Evolutionary conservation across 371 early-diverging fungal species (phyloP), one percentile per base, ranked within the genome.

Genomic region (Mucor circinelloides): DNA sequence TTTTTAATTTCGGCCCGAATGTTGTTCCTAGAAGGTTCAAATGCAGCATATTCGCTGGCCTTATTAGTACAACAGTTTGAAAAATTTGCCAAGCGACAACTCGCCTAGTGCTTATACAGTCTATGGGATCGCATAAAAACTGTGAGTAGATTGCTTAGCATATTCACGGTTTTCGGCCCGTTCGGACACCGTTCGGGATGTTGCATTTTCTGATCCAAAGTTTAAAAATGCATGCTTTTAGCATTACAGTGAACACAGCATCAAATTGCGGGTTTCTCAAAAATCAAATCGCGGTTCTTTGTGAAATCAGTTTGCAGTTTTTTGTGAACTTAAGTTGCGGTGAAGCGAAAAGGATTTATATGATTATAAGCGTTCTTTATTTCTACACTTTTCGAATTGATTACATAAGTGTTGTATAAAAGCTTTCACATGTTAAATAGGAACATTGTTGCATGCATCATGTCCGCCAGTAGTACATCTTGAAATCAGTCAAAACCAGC

Each of bases 401-500:
- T 40, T 40, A 40, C 40, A 40, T 40, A 8, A 40, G 40, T 40
- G 40, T 40, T 40, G 40, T 40, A 40, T 40, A 40, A 40, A 40
- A 40, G 40, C 40, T 40, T 40, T 40, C 40, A 40, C 40, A 40
- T 40, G 36, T 36, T 36, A 10, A 36, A 36, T 36, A 36, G n/a
- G n/a, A n/a, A n/a, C n/a, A n/a, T n/a, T n/a, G n/a, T n/a, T n/a
- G n/a, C n/a, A n/a, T n/a, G n/a, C n/a, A n/a, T n/a, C n/a, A n/a
- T 34, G 50, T 62, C 32, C 62, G 50, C 23, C 62, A 62, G 62
- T 62, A 50, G 50, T 62, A 50, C 52, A 62, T 48, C 48, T n/a
- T n/a, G 57, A 57, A 57, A 32, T 57, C 57, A 57, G 32, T 32
- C 32, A 50, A 62, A 23, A 62, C 62, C 62, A 50, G 62, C 7